Conservation (phyloP, 768 basidiomycete species). For the Guyanaporus albipodus region DNA sequence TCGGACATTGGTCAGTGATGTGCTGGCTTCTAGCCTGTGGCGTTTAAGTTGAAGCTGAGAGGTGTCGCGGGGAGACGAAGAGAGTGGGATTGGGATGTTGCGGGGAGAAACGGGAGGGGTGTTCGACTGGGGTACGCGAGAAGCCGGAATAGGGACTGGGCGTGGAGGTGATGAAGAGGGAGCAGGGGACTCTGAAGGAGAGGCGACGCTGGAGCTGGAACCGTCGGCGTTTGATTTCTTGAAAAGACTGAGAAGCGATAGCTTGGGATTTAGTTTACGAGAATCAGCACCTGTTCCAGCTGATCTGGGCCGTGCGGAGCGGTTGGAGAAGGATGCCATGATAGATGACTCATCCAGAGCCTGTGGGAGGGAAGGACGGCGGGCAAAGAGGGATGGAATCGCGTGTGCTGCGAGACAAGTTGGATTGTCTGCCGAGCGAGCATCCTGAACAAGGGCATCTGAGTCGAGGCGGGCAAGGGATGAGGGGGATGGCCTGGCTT, state of each 20-base stretch:
- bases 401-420: conserved; percentile 1
- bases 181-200: conserved; percentile 28
- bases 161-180: conserved; percentile 26
- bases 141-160: conserved; percentile 21
- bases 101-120: conserved; percentile 30
- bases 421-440: conserved; percentile 2
- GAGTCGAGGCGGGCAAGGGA: conserved; percentile 14
- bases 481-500: conserved; percentile 19
- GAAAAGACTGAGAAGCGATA: conserved; percentile 72
- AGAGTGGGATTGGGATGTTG: conserved; percentile 19
- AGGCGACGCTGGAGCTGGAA: conserved; percentile 33
- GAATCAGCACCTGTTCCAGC: conserved; percentile 66
- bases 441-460: conserved; percentile 5
- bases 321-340: conserved; percentile 29
- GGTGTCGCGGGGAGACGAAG: conserved; percentile 30
- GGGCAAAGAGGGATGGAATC: conserved; percentile 31
- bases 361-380: conserved; percentile 70
- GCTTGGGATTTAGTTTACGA: conserved; percentile 59
- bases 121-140: conserved; percentile 15
- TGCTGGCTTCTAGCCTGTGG: conserved; percentile 22
- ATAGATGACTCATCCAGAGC: conserved; percentile 36
- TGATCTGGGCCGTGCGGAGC: conserved; percentile 60
- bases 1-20: conserved; percentile 20
- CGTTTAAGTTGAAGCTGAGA: conserved; percentile 16
- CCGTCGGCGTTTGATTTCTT: conserved; percentile 50